Evolutionary conservation across 768 basidiomycete genomes (phyloP).

Genomic region (Porphyrellus cyaneotinctus): DNA sequence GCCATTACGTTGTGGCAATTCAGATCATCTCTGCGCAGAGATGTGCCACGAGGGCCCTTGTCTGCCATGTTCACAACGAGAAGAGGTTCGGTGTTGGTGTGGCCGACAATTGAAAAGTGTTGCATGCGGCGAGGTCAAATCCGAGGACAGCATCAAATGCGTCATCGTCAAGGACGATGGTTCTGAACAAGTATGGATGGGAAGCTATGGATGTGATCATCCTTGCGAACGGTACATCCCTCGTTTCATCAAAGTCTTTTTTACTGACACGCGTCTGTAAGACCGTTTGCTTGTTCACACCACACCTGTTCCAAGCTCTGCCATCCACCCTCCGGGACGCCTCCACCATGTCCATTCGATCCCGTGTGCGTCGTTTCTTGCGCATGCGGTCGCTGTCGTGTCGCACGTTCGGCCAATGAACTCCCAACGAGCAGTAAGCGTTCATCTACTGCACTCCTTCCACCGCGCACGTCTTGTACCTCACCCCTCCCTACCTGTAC

Average conservation of each 20-base stretch:
- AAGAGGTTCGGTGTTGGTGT: slow-evolving; percentile 72
- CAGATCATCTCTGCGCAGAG: slow-evolving; percentile 60
- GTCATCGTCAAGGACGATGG: slow-evolving; percentile 26
- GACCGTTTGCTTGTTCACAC: slow-evolving; percentile 68
- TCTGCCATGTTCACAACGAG: slow-evolving; percentile 52
- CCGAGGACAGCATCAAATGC: slow-evolving; percentile 35
- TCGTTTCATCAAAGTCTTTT: background rate
- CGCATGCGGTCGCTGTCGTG: slow-evolving; percentile 66
- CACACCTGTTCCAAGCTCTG: slow-evolving; percentile 75
- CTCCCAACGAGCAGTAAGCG: slow-evolving; percentile 1
- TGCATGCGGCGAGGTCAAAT: slow-evolving; percentile 62
- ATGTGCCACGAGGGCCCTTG: slow-evolving; percentile 80
- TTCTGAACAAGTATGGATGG: slow-evolving; percentile 56
- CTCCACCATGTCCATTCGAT: slow-evolving; percentile 67
- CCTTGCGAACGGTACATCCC: slow-evolving; percentile 50
- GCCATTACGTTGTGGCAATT: slow-evolving; percentile 58
- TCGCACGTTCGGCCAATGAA: slow-evolving; percentile 37
- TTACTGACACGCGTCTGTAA: slow-evolving; percentile 20
- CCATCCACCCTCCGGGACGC: slow-evolving; percentile 62
- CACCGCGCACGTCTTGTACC: slow-evolving; percentile 52
- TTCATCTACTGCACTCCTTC: slow-evolving; percentile 22
- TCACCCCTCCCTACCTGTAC: slow-evolving; percentile 80
- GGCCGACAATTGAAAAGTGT: slow-evolving; percentile 59
- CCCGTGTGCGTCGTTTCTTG: slow-evolving; percentile 67
- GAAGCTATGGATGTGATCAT: slow-evolving; percentile 57